These are phyloP conservation scores for Gossypium anomalum DNA, from an alignment of 345 rosid genomes.

Conservation along the genomic window DNA sequence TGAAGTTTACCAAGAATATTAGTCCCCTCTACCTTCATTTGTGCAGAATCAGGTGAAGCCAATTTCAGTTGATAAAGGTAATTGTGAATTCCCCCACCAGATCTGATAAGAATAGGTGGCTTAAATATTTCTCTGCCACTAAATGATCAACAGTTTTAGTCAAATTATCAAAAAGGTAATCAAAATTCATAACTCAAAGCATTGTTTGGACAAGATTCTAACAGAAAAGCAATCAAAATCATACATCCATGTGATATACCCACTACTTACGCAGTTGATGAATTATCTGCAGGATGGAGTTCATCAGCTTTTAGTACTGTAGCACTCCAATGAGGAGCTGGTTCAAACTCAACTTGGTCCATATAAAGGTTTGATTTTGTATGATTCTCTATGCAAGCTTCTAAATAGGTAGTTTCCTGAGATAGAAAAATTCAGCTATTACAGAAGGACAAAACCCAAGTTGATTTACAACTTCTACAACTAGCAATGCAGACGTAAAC, in stretches of 20 bases:
- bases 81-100: slow-evolving; percentile 87
- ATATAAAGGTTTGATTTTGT: slow-evolving; percentile 84
- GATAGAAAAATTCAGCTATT: background rate
- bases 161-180: background rate
- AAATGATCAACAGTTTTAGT: slow-evolving; percentile 12
- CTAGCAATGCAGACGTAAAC: background rate
- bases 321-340: slow-evolving; percentile 79
- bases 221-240: background rate
- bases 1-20: slow-evolving; percentile 91
- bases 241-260: background rate
- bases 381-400: slow-evolving; percentile 94
- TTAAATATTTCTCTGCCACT: slow-evolving; percentile 54
- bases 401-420: slow-evolving; percentile 79
- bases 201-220: background rate
- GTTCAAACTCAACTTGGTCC: slow-evolving; percentile 99
- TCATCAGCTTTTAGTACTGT: slow-evolving; percentile 55
- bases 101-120: slow-evolving; percentile 72
- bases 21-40: slow-evolving; percentile 54
- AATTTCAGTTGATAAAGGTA: slow-evolving; percentile 68
- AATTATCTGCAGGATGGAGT: slow-evolving; percentile 27
- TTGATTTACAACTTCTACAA: background rate
- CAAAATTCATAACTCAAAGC: background rate
- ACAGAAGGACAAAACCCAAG: background rate
- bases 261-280: slow-evolving; percentile 42
- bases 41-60: slow-evolving; percentile 43